Percentiles rank a stretch among this genome's conserved stretches.
phyloP scores from a whole-genome alignment of 345 rosid genomes.

The Turnera subulata region DNA sequence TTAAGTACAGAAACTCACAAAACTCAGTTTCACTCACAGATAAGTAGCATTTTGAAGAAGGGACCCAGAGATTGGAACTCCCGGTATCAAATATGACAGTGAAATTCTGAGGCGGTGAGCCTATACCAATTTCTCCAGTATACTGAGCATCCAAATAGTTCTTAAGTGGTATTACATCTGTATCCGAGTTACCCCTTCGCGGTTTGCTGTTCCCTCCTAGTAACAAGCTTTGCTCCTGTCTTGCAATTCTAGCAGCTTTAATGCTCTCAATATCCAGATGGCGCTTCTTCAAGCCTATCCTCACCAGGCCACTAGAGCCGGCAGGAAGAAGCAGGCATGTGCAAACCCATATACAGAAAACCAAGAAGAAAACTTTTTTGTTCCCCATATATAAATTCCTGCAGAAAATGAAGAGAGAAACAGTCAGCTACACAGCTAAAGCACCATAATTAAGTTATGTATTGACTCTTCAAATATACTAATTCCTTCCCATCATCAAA shows the following conservation, averaged over 20 bases:
- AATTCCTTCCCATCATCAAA: too few relatives aligned
- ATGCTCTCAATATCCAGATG: conserved; percentile 37
- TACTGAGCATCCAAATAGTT: conserved; percentile 73
- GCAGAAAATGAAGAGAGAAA: conserved; percentile 7
- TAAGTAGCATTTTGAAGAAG: conserved; percentile 66
- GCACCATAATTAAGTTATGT: not conserved
- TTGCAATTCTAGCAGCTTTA: conserved; percentile 37
- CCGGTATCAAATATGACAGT: conserved; percentile 79
- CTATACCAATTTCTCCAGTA: conserved; percentile 67
- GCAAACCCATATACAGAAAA: conserved; percentile 40
- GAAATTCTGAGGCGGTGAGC: conserved; percentile 72
- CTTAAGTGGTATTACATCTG: conserved; percentile 50
- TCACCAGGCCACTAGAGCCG: conserved; percentile 42
- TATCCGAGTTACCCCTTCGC: conserved; percentile 19
- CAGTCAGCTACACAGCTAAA: not conserved
- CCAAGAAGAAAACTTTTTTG: conserved; percentile 23
- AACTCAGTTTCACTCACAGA: conserved; percentile 42
- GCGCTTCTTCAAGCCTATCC: conserved; percentile 64
- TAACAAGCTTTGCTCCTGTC: conserved; percentile 18
- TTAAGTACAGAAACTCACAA: not conserved
- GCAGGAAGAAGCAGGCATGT: conserved; percentile 43
- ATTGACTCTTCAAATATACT: not conserved
- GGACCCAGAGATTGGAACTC: conserved; percentile 88
- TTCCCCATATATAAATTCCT: conserved; percentile 34
- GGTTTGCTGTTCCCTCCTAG: conserved; percentile 6